Evolutionary conservation across 371 early-diverging fungal genomes (phyloP).

Genomic region (Zopfochytrium polystomum): DNA sequence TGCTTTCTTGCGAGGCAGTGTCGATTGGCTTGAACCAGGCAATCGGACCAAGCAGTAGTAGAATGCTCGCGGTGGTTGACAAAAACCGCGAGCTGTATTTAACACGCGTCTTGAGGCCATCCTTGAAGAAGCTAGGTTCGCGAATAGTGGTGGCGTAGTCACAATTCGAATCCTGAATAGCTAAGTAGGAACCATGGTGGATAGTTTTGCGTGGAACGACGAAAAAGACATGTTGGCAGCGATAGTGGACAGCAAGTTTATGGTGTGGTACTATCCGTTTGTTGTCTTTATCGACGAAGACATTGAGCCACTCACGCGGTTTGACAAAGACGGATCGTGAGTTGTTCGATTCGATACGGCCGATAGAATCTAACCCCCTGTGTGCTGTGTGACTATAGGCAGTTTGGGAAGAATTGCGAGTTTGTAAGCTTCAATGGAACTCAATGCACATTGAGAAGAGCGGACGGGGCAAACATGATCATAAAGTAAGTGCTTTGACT

Average conservation of each 20-base stretch:
- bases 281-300: slow-evolving; percentile 56
- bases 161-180: not conserved
- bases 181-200: slow-evolving; percentile 50
- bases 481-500: slow-evolving; percentile 29
- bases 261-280: slow-evolving; percentile 53
- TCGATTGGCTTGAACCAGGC: slow-evolving; percentile 46
- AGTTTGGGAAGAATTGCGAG: slow-evolving; percentile 50
- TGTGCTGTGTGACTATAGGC: slow-evolving; percentile 16
- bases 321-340: slow-evolving; percentile 47
- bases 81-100: slow-evolving; percentile 52
- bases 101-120: slow-evolving; percentile 33
- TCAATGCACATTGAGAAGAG: slow-evolving; percentile 45
- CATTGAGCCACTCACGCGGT: slow-evolving; percentile 39
- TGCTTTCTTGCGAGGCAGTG: slow-evolving; percentile 37
- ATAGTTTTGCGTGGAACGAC: slow-evolving; percentile 50
- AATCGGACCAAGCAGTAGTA: slow-evolving; percentile 32
- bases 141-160: not conserved
- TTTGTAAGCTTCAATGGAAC: slow-evolving; percentile 44
- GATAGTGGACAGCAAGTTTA: slow-evolving; percentile 47
- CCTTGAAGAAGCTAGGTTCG: slow-evolving; percentile 41
- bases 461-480: slow-evolving; percentile 50
- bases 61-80: slow-evolving; percentile 49
- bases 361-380: not conserved
- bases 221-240: slow-evolving; percentile 47
- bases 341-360: not conserved